Evolutionary conservation across 179 eudicot species (phyloP).

Genomic region (Silene vulgaris): DNA sequence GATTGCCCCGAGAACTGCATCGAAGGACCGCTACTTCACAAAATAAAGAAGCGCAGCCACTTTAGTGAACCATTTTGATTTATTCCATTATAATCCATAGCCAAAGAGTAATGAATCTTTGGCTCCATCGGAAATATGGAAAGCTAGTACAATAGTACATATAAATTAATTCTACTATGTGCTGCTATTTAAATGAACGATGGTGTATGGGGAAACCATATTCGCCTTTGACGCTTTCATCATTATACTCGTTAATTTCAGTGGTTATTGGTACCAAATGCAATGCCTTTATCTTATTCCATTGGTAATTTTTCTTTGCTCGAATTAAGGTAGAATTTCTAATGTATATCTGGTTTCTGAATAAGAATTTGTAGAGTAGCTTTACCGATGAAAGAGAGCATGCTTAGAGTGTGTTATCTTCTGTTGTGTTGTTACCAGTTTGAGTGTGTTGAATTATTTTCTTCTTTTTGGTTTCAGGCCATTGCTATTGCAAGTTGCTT

Average conservation of each 20-base stretch:
- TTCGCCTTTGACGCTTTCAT: not conserved
- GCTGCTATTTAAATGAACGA: not conserved
- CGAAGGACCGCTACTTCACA: too few relatives aligned
- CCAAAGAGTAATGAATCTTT: too few relatives aligned
- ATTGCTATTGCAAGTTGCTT: conserved; percentile 89
- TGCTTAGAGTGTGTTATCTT: not conserved
- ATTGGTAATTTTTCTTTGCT: conserved; percentile 1
- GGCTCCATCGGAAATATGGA: too few relatives aligned
- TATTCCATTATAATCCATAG: too few relatives aligned
- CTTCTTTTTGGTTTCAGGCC: conserved; percentile 51
- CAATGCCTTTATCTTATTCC: not conserved
- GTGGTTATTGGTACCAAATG: not conserved
- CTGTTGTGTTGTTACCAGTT: conserved; percentile 4
- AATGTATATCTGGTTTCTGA: not conserved
- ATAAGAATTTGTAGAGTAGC: not conserved
- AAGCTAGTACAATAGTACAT: not conserved
- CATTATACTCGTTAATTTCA: not conserved
- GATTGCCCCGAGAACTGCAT: too few relatives aligned
- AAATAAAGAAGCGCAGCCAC: too few relatives aligned
- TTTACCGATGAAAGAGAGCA: not conserved
- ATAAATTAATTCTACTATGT: not conserved
- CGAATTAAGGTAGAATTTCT: not conserved
- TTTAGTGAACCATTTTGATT: too few relatives aligned
- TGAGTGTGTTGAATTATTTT: not conserved
- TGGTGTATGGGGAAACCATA: not conserved